Conservation (phyloP, 1,284 basidiomycete species). For the Volvariella surrecta region DNA sequence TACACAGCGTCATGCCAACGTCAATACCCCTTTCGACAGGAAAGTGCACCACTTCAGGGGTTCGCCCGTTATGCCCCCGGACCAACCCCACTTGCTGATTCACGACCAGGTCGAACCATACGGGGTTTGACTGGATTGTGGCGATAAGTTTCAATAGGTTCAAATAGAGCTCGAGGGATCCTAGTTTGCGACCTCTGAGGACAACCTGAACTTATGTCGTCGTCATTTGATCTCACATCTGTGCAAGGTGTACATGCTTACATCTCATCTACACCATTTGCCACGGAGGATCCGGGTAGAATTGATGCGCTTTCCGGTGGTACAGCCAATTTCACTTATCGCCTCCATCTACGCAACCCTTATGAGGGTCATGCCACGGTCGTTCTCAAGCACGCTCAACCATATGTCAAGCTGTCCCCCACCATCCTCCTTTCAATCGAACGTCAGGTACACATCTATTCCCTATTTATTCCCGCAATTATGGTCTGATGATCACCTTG, state of each 20-base stretch:
- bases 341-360: slow-evolving; percentile 31
- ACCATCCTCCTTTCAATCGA: slow-evolving; percentile 31
- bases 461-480: background rate
- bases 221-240: slow-evolving; percentile 19
- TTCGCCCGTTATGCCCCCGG: background rate
- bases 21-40: too few relatives aligned
- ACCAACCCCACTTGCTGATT: too few relatives aligned
- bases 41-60: too few relatives aligned
- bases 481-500: background rate
- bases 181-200: too few relatives aligned
- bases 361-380: slow-evolving; percentile 33
- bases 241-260: slow-evolving; percentile 20
- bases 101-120: too few relatives aligned
- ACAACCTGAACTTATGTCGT: slow-evolving; percentile 1
- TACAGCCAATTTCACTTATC: slow-evolving; percentile 42
- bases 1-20: too few relatives aligned
- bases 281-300: slow-evolving; percentile 14
- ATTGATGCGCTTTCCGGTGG: slow-evolving; percentile 37
- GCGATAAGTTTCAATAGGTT: too few relatives aligned
- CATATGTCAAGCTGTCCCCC: slow-evolving; percentile 27
- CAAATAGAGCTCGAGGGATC: too few relatives aligned
- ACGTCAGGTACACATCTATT: slow-evolving; percentile 32
- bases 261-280: slow-evolving; percentile 21
- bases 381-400: slow-evolving; percentile 49
- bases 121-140: too few relatives aligned